A percentile compares a stretch with the other conserved stretches of the same genome.
Evolutionary conservation across 2,329 filamentous ascomycete genomes (phyloP).

Genomic region (Huntiella abstrusa): DNA sequence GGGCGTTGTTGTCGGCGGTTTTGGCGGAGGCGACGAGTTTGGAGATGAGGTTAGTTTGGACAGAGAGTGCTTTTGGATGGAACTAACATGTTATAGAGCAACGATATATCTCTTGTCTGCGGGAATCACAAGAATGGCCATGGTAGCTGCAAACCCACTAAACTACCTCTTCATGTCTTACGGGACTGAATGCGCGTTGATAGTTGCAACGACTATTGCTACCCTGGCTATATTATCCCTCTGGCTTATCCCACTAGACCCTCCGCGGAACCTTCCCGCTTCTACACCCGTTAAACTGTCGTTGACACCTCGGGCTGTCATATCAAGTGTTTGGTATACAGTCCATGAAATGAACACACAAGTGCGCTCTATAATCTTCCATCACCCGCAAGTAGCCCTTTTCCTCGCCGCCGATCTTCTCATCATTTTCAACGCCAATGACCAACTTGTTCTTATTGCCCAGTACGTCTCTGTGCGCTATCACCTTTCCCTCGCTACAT

Average conservation of each 20-base stretch:
- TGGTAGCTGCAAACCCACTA: constrained; percentile 12
- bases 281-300: not conserved
- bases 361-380: not conserved
- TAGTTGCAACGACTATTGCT: not conserved
- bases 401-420: constrained; percentile 1
- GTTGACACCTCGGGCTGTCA: constrained; percentile 1
- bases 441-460: constrained; percentile 10
- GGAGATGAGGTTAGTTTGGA: not conserved
- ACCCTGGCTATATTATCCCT: constrained; percentile 1
- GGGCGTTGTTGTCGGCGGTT: not conserved
- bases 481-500: constrained; percentile 9
- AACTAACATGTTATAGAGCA: constrained; percentile 1
- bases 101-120: constrained; percentile 10
- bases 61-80: not conserved
- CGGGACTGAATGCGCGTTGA: constrained; percentile 4
- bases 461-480: constrained; percentile 15
- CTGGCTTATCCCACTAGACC: constrained; percentile 9
- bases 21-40: not conserved
- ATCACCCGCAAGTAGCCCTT: constrained; percentile 3
- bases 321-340: not conserved
- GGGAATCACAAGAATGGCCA: constrained; percentile 1
- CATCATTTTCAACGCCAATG: not conserved
- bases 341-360: not conserved
- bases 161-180: constrained; percentile 10
- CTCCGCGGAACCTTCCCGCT: not conserved